phyloP scores from a whole-genome alignment of 2,329 filamentous ascomycete genomes.

The Sarocladium oryzae region DNA sequence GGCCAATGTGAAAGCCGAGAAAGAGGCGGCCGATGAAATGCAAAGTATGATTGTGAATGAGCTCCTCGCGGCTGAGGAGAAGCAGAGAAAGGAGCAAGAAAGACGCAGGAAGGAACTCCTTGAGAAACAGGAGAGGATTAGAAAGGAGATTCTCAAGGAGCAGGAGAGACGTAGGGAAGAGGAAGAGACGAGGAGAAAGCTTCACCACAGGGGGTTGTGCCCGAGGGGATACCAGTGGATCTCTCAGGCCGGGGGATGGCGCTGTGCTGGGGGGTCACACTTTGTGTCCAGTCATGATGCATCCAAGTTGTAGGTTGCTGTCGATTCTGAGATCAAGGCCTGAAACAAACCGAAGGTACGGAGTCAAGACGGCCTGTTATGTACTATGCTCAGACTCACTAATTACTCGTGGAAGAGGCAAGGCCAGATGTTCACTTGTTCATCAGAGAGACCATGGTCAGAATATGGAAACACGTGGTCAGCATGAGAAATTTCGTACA shows the following conservation, averaged over 20 bases:
- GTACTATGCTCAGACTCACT: no score
- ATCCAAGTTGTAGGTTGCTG: not conserved
- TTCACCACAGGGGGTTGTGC: constrained; percentile 50
- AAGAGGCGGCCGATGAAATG: constrained; percentile 20
- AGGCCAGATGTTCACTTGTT: no score
- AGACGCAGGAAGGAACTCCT: constrained; percentile 31
- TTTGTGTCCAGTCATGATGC: constrained; percentile 21
- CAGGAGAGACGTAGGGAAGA: constrained; percentile 23
- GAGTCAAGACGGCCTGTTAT: no score
- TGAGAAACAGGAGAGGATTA: constrained; percentile 15
- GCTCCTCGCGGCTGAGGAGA: constrained; percentile 28
- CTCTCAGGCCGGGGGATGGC: constrained; percentile 49
- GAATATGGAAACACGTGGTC: no score
- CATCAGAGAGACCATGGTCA: no score
- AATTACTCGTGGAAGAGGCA: no score
- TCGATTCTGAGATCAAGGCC: no score
- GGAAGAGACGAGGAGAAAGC: constrained; percentile 33
- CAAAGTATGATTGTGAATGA: constrained; percentile 29
- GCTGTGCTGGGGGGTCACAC: constrained; percentile 57
- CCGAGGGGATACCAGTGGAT: constrained; percentile 55
- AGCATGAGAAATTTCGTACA: no score
- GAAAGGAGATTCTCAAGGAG: constrained; percentile 15
- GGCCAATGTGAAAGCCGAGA: constrained; percentile 18
- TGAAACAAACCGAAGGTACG: no score
- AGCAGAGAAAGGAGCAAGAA: constrained; percentile 11